Evolutionary conservation across 1,139 yeast species (phyloP).

Genomic region (Lodderomyces margitis): DNA sequence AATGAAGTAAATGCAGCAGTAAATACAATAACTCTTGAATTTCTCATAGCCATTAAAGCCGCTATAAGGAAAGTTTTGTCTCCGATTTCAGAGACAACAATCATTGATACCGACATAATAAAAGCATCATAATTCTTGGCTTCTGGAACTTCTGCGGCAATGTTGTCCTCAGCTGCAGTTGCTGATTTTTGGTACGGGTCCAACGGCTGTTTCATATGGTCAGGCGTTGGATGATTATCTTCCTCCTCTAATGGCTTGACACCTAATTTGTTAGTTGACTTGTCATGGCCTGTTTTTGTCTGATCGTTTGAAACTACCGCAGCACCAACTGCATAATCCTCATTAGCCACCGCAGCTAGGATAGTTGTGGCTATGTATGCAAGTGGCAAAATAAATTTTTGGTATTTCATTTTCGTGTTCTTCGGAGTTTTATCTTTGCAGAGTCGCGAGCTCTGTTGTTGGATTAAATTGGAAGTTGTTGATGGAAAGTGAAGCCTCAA

Average conservation of each 20-base stretch:
- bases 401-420: conserved; percentile 1
- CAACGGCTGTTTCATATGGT: conserved; percentile 24
- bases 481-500: background rate
- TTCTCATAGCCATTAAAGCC: conserved; percentile 97
- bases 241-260: conserved; percentile 26
- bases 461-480: background rate
- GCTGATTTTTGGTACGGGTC: conserved; percentile 15
- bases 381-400: background rate
- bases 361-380: background rate
- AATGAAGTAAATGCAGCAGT: conserved; percentile 86
- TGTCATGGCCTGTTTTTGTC: conserved; percentile 7
- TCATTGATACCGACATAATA: conserved; percentile 77
- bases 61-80: conserved; percentile 97
- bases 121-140: conserved; percentile 47
- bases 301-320: conserved; percentile 1
- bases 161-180: background rate
- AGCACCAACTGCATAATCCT: conserved; percentile 6
- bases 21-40: conserved; percentile 78
- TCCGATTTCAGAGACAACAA: conserved; percentile 89
- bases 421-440: background rate
- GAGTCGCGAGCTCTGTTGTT: too few species aligned
- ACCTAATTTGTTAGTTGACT: conserved; percentile 21
- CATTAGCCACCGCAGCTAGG: conserved; percentile 2
- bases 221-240: conserved; percentile 33
- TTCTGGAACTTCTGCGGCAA: conserved; percentile 9